Evolutionary conservation across 1,139 yeast species (phyloP), one percentile per base, ranked within the genome.

Genomic region (Hansenula lynferdii): DNA sequence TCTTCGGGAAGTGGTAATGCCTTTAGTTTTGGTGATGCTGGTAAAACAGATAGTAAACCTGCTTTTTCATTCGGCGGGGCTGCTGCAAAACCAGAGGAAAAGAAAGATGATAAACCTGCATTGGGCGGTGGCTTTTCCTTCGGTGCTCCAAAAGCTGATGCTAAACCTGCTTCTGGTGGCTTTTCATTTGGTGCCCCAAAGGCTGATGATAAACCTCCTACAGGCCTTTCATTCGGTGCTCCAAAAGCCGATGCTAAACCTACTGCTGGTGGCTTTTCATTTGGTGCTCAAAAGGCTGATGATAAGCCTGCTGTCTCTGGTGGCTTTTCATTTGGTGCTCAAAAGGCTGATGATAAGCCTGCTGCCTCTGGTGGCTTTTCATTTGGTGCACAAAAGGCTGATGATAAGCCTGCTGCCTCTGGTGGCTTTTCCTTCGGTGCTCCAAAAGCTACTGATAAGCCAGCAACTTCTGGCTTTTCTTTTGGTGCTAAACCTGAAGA

Each of bases 21-120:
- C 8, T 26, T 26, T 12, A 15, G 19, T 16, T 27, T 27, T 27
- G 29, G 29, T 27, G 20, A 14, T 27, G 44, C 35, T 7, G 44
- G 35, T 15, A 36, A 33, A 17, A 38, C 37, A 22, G 50, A 42
- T 29, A 47, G 38, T 34, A 53, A 50, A 22, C 55, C 62, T 8
- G 49, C 57, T 4, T 52, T 59, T 39, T 39, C 51, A 19, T 55
- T 58, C 35, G 62, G 60, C 14, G 24, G 36, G 25, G 20, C 42
- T 9, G 18, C 42, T 19, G 23, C 40, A 8, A 39, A 40, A 24
- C 10, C 44, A 18, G 34, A 29, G 28, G 37, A 44, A 28, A 50
- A 29, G 28, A 37, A 44, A 28, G 50, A 28, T 29, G 42, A 39
- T 14, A 43, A 45, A 23, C 46, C 54, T 11, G 47, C 54, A 3